Evolutionary conservation across 2,329 filamentous ascomycete genomes (phyloP), one percentile per base, ranked within the genome.

Genomic region (Aspergillus jensenii): DNA sequence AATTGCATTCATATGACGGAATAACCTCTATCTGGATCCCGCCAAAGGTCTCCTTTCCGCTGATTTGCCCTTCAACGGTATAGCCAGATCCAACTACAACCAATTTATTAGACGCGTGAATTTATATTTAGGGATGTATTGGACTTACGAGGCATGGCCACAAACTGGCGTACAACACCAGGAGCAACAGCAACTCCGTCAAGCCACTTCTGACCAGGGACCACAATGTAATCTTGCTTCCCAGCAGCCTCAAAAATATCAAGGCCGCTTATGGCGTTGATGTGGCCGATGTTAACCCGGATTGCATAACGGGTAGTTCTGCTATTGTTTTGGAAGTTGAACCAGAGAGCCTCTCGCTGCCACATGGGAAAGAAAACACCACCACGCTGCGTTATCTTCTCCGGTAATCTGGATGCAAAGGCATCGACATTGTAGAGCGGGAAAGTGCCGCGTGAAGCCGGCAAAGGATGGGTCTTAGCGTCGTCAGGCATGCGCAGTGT

Each of bases 401-500:
- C 43, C 5, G 43, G 43, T 8, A 45, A 15, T 41, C 25, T 37
- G 6, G 43, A 45, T 12, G 43, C 19, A 27, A 45, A 45, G 4
- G 43, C 43, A 2, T 45, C 43, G 1, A 45, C 21, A 23, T 45
- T 45, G 12, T 27, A 27, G 7, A 52, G 17, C 5, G 49, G 49
- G 8, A 52, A 52, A 6, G 2, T 4, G 6, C 49, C 49, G 9
- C 7, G 17, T 27, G 19, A 37, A 25, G 17, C 19, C 7, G 49
- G 49, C 3, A 52, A 37, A 8, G 35, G 19, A 40, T 52, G 23
- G 21, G 17, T 52, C 49, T 52, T 39, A 8, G 12, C 5, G 43
- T 52, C 49, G 35, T 52, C 49, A 12, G 49, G 49, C 23, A 52
- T 52, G 35, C 49, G 49, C 14, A 52, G 33, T 11, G 49, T 52